phyloP scores from a whole-genome alignment of 495 filamentous ascomycete genomes.

The Staphylotrichum longicolle region DNA sequence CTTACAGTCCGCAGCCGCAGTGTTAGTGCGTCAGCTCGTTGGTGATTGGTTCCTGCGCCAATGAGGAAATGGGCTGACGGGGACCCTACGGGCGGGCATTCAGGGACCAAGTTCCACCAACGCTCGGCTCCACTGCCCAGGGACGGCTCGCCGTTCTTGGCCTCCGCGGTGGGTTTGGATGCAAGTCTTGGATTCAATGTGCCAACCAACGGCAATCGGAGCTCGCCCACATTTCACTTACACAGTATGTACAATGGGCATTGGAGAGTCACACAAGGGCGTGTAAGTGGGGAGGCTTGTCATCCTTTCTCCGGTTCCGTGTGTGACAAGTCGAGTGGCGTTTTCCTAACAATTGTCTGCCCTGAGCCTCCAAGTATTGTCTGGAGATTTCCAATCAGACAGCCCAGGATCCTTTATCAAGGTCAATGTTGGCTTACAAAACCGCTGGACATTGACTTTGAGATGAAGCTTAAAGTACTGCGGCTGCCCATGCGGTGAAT shows the following conservation, averaged over 20 bases:
- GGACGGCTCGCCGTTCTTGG: background rate
- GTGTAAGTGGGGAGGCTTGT: background rate
- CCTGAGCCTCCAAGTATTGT: background rate
- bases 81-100: background rate
- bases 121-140: slow-evolving; percentile 1
- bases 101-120: slow-evolving; percentile 1
- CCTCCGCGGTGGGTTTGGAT: background rate
- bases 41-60: slow-evolving; percentile 13
- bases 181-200: background rate
- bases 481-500: too few species aligned
- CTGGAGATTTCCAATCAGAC: background rate
- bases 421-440: too few species aligned
- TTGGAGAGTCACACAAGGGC: background rate
- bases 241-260: background rate
- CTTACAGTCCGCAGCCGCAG: slow-evolving; percentile 26
- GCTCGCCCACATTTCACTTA: too few species aligned
- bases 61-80: background rate
- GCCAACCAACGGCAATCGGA: background rate
- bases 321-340: background rate
- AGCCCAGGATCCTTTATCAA: background rate
- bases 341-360: slow-evolving; percentile 1
- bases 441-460: too few species aligned
- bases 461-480: too few species aligned
- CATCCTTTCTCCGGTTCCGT: background rate
- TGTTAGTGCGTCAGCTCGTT: slow-evolving; percentile 1